phyloP scores from a whole-genome alignment of 495 filamentous ascomycete genomes.

The Penicillium steckii region DNA sequence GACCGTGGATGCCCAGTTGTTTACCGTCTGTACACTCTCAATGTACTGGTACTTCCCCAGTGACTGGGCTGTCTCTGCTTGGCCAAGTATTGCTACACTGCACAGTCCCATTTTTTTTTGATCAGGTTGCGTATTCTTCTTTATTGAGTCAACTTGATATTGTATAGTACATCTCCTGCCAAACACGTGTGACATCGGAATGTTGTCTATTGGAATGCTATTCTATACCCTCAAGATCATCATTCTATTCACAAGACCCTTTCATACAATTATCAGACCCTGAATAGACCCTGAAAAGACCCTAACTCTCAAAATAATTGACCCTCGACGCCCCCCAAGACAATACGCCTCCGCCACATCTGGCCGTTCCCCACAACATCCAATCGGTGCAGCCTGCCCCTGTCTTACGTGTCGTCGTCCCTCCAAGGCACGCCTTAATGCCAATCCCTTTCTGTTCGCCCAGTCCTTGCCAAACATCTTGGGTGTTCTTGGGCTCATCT shows the following conservation, averaged over 20 bases:
- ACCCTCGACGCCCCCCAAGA: no score
- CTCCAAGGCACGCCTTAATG: not conserved
- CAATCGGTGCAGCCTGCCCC: constrained; percentile 16
- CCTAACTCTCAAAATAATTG: not conserved
- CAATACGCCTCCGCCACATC: constrained; percentile 3
- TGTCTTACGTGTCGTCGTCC: constrained; percentile 18
- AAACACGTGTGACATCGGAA: constrained; percentile 16
- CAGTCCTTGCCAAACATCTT: not conserved
- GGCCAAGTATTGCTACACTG: not conserved
- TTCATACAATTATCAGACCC: no score
- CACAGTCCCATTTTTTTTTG: not conserved
- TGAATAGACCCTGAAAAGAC: not conserved
- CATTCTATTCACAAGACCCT: not conserved
- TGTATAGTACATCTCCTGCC: constrained; percentile 1
- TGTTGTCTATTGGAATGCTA: constrained; percentile 4
- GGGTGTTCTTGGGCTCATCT: not conserved
- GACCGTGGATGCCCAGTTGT: not conserved
- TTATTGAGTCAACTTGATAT: no score
- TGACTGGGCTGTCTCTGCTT: not conserved
- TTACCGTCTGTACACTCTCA: not conserved
- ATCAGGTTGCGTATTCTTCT: not conserved
- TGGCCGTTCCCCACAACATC: constrained; percentile 16
- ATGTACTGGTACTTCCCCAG: constrained; percentile 3
- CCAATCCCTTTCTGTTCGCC: constrained; percentile 1
- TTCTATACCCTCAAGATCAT: not conserved